Percentiles rank a stretch among this genome's conserved stretches.
These are phyloP conservation scores for Eucalyptus sp. DNA, from an alignment of 345 rosid genomes.

Conservation along the genomic window DNA sequence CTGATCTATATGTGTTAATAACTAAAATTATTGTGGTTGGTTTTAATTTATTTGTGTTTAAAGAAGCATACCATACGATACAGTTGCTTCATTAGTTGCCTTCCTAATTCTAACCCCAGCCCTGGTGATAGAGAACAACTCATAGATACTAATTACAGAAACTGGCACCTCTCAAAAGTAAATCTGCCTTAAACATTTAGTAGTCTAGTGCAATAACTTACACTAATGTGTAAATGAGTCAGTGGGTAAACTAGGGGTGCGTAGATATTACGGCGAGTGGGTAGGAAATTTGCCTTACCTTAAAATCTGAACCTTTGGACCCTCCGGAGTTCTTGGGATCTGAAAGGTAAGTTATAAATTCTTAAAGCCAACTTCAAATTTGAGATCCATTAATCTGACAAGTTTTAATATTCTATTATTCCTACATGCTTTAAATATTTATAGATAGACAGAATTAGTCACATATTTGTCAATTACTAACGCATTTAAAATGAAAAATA, in stretches of 20 bases:
- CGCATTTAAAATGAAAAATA: neutral
- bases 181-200: neutral
- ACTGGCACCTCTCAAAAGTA: neutral
- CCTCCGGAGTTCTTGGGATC: neutral
- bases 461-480: neutral
- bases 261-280: neutral
- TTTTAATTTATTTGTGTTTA: neutral
- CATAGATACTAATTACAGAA: neutral
- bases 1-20: neutral
- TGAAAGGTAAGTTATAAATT: neutral
- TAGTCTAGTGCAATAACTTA: neutral
- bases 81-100: neutral
- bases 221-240: neutral
- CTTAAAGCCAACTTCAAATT: neutral
- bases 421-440: neutral
- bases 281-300: neutral
- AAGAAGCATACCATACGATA: neutral
- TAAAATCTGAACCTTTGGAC: neutral
- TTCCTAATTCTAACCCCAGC: neutral
- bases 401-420: neutral
- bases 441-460: neutral
- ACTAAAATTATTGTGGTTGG: neutral
- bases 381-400: neutral
- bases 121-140: neutral
- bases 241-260: neutral